Conservation (phyloP, 495 filamentous ascomycete genomes). For the Letharia lupina region DNA sequence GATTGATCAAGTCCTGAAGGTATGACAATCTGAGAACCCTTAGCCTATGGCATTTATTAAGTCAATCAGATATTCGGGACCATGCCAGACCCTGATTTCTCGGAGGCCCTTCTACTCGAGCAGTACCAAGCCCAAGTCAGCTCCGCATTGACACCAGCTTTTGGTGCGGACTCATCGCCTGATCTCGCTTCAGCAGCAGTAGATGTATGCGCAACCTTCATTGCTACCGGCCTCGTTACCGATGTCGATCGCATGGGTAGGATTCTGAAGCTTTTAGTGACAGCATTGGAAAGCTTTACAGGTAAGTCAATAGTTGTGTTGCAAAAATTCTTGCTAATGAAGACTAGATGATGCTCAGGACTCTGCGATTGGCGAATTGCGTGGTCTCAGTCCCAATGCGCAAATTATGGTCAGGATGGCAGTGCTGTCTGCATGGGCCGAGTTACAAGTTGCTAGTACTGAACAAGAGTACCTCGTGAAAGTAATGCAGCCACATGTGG, state of each 20-base stretch:
- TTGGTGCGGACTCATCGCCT: constrained; percentile 90
- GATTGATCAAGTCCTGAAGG: constrained; percentile 80
- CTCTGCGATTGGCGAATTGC: constrained; percentile 85
- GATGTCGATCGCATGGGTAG: constrained; percentile 97
- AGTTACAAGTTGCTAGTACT: constrained; percentile 89
- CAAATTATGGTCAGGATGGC: constrained; percentile 98
- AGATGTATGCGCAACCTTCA: constrained; percentile 95
- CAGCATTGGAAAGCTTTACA: constrained; percentile 86
- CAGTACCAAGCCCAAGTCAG: constrained; percentile 98
- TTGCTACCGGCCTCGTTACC: constrained; percentile 93
- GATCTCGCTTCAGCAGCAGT: constrained; percentile 92
- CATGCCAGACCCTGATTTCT: constrained; percentile 90
- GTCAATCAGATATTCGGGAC: constrained; percentile 73
- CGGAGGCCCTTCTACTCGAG: constrained; percentile 88
- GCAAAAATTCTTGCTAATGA: not conserved
- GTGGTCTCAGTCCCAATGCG: constrained; percentile 89
- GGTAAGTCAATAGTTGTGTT: constrained; percentile 34
- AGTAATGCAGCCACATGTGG: constrained; percentile 84
- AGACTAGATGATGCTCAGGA: constrained; percentile 52
- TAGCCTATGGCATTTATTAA: constrained; percentile 19
- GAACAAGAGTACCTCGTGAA: constrained; percentile 85
- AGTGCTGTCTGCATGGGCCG: constrained; percentile 97
- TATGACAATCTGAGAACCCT: constrained; percentile 20
- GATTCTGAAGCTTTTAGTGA: constrained; percentile 86
- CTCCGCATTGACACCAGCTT: constrained; percentile 91